These are phyloP conservation scores for Nitzschia sp. DNA, from an alignment of 108 stramenopile species.

Conservation along the genomic window DNA sequence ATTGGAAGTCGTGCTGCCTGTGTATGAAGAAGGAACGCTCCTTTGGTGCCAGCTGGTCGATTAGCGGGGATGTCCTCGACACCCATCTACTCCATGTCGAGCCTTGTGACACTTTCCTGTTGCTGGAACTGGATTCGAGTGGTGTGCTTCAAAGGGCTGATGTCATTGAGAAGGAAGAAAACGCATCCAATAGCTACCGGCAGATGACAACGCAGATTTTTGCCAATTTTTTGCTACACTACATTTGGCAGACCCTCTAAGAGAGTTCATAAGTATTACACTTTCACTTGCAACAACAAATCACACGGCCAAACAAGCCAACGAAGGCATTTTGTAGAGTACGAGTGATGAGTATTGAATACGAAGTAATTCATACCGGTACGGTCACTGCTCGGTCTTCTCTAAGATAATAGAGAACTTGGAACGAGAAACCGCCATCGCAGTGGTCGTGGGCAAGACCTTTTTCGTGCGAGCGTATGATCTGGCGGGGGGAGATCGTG, in stretches of 20 bases:
- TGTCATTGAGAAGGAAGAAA: conserved; percentile 27
- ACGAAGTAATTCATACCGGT: too few relatives aligned
- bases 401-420: too few relatives aligned
- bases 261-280: too few relatives aligned
- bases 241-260: conserved; percentile 23
- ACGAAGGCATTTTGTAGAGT: too few relatives aligned
- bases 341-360: too few relatives aligned
- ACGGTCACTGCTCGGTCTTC: too few relatives aligned
- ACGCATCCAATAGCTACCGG: neutral
- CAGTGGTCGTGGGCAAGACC: too few relatives aligned
- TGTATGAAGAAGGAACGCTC: conserved; percentile 33
- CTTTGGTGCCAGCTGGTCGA: conserved; percentile 35
- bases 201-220: conserved; percentile 29
- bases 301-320: too few relatives aligned
- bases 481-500: too few relatives aligned
- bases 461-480: too few relatives aligned
- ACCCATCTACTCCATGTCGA: conserved; percentile 25
- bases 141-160: conserved; percentile 9
- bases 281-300: too few relatives aligned
- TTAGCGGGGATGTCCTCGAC: conserved; percentile 1
- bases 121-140: conserved; percentile 17
- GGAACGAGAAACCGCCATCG: too few relatives aligned
- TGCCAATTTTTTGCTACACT: conserved; percentile 26
- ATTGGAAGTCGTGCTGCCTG: conserved; percentile 31
- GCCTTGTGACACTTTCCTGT: conserved; percentile 19